phyloP scores from a whole-genome alignment of 768 basidiomycete species.

The Naganishia kalamii region DNA sequence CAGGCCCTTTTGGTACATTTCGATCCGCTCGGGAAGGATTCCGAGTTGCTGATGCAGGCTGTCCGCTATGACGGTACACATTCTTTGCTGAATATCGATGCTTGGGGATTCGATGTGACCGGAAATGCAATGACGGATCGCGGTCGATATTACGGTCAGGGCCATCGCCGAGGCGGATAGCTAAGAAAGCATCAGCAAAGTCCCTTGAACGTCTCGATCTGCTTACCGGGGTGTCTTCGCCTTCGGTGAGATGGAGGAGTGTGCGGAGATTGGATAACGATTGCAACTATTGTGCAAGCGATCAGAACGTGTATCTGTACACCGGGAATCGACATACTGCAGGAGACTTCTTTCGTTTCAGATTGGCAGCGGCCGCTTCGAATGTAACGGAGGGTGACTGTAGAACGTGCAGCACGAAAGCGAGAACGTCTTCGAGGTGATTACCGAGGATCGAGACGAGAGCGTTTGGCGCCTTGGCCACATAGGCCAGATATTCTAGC shows the following conservation, averaged over 20 bases:
- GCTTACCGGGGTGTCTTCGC: background rate
- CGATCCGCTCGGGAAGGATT: conserved; percentile 26
- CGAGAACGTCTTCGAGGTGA: conserved; percentile 19
- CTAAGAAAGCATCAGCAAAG: background rate
- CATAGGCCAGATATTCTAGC: conserved; percentile 29
- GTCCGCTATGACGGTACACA: background rate
- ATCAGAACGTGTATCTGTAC: background rate
- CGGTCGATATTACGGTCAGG: background rate
- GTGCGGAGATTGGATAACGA: background rate
- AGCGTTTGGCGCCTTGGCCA: conserved; percentile 25
- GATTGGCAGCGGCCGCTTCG: background rate
- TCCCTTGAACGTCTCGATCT: background rate
- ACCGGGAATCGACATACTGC: background rate
- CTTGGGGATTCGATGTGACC: background rate
- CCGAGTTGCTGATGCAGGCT: conserved; percentile 2
- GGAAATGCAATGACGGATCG: background rate
- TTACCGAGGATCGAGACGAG: conserved; percentile 22
- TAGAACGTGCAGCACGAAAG: conserved; percentile 17
- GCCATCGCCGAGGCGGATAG: conserved; percentile 15
- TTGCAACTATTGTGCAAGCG: background rate
- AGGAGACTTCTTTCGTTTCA: conserved; percentile 7
- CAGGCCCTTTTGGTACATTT: conserved; percentile 33
- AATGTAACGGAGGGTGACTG: background rate
- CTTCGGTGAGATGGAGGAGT: background rate
- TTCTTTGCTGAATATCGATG: background rate